phyloP scores from a whole-genome alignment of 2,329 filamentous ascomycete genomes.

The Aspergillus pseudotamarii region DNA sequence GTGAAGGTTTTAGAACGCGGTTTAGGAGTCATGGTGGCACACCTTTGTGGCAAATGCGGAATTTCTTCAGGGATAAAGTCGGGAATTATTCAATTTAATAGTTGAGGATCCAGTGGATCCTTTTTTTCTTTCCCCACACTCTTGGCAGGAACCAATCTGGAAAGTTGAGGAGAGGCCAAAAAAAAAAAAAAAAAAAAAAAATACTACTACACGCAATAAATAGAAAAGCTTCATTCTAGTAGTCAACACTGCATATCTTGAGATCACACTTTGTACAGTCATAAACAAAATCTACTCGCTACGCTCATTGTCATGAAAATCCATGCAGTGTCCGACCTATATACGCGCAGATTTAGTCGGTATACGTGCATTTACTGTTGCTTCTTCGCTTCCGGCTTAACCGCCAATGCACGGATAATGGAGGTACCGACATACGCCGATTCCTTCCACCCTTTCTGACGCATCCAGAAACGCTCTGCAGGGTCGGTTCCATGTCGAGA shows the following conservation, averaged over 20 bases:
- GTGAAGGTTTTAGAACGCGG: constrained; percentile 15
- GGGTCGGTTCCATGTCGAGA: constrained; percentile 36
- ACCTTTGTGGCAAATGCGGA: not conserved
- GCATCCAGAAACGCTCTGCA: constrained; percentile 46
- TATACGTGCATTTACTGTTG: not conserved
- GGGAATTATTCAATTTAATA: not conserved
- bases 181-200: no score
- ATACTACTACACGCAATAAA: no score
- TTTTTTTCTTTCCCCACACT: not conserved
- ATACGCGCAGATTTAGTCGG: not conserved
- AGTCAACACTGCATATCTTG: not conserved
- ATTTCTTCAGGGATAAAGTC: not conserved
- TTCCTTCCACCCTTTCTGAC: constrained; percentile 49
- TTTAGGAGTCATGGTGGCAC: not conserved
- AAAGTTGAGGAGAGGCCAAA: no score
- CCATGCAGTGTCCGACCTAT: not conserved
- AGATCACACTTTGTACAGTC: not conserved
- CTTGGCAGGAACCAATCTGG: not conserved
- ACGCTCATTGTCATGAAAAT: not conserved
- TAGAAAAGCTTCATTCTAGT: not conserved
- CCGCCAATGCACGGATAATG: constrained; percentile 41
- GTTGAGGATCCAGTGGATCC: not conserved
- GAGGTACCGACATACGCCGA: constrained; percentile 42
- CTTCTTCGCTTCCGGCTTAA: constrained; percentile 35
- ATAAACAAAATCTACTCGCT: not conserved